phyloP scores from a whole-genome alignment of 352 stramenopile genomes.

The Pythium aquatile region DNA sequence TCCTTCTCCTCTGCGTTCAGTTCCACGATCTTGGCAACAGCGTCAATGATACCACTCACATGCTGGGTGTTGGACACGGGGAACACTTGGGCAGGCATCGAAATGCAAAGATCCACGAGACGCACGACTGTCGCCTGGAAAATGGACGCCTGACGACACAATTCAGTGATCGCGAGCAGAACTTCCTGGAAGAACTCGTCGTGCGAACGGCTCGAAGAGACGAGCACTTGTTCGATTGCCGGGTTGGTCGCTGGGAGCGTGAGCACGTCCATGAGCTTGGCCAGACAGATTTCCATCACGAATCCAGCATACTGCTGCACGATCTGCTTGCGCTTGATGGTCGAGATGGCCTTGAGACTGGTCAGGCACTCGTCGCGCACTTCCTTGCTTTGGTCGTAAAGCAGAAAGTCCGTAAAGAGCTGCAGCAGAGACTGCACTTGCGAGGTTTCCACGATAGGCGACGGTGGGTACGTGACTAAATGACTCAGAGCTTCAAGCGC shows the following conservation, averaged over 20 bases:
- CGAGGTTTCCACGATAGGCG: slow-evolving; percentile 58
- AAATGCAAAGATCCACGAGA: slow-evolving; percentile 56
- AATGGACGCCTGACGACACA: slow-evolving; percentile 72
- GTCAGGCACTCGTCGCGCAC: slow-evolving; percentile 67
- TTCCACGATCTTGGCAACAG: slow-evolving; percentile 79
- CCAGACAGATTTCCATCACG: slow-evolving; percentile 74
- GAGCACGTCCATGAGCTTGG: slow-evolving; percentile 66
- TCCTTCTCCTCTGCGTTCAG: slow-evolving; percentile 65
- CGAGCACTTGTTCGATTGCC: slow-evolving; percentile 38
- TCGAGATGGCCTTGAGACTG: slow-evolving; percentile 75
- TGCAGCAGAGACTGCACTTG: slow-evolving; percentile 73
- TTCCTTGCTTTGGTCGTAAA: slow-evolving; percentile 57
- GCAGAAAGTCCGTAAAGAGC: slow-evolving; percentile 70
- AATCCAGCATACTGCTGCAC: slow-evolving; percentile 63
- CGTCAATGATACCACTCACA: slow-evolving; percentile 55
- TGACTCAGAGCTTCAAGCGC: slow-evolving; percentile 70
- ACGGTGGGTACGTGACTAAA: slow-evolving; percentile 76
- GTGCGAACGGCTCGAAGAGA: slow-evolving; percentile 51
- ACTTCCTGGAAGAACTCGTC: slow-evolving; percentile 70
- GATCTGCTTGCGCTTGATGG: slow-evolving; percentile 48
- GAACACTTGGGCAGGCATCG: slow-evolving; percentile 33
- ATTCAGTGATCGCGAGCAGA: slow-evolving; percentile 66
- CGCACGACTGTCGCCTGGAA: slow-evolving; percentile 79
- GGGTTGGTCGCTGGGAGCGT: slow-evolving; percentile 30
- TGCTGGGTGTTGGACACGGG: slow-evolving; percentile 23